Percentiles rank a stretch among this genome's conserved stretches.
Conservation (phyloP, 768 basidiomycete species). For the Clavaria fumosa region DNA sequence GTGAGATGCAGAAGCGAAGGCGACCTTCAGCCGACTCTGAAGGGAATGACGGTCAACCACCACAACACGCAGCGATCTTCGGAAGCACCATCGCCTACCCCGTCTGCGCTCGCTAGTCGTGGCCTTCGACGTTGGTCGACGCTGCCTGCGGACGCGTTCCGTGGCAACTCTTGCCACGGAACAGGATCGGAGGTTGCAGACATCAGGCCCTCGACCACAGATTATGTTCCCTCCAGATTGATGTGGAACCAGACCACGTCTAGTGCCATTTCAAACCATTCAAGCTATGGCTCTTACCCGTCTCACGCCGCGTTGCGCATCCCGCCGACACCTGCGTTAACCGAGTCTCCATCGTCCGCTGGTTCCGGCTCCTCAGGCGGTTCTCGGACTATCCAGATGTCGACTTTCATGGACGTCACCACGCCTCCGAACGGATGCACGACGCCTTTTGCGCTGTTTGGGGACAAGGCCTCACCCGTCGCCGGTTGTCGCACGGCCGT, state of each 20-base stretch:
- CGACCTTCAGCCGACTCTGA: constrained; percentile 13
- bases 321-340: constrained; percentile 40
- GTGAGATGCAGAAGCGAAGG: constrained; percentile 38
- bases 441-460: not conserved
- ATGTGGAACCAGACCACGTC: not conserved
- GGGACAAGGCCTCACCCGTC: not conserved
- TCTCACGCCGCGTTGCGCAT: constrained; percentile 10
- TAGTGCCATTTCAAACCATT: not conserved
- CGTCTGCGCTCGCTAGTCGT: no score
- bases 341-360: constrained; percentile 44
- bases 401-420: constrained; percentile 32
- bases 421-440: constrained; percentile 11
- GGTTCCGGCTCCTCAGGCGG: constrained; percentile 39
- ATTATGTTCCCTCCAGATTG: not conserved
- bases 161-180: not conserved
- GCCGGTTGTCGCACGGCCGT: no score
- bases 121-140: constrained; percentile 25
- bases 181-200: not conserved
- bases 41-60: constrained; percentile 2
- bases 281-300: not conserved
- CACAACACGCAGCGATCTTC: no score
- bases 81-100: no score
- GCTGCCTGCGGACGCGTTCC: constrained; percentile 22
- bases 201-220: constrained; percentile 1
- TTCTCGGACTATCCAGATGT: constrained; percentile 43